phyloP scores from a whole-genome alignment of 2,329 filamentous ascomycete genomes.

The Ilyonectria sp. region DNA sequence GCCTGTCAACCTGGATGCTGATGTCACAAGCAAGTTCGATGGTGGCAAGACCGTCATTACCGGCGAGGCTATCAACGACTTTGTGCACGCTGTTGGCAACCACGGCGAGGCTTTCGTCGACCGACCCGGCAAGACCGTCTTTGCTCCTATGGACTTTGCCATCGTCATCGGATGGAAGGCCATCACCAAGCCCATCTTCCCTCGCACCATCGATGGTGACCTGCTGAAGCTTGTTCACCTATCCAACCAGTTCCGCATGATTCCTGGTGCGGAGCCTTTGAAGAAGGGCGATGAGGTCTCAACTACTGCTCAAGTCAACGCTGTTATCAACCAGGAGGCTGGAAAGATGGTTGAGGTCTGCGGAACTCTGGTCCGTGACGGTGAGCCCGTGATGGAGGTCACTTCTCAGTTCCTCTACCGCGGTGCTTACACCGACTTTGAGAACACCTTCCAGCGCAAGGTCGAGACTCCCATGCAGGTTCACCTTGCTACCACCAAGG shows the following conservation, averaged over 20 bases:
- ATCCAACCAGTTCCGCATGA: slow-evolving; percentile 98
- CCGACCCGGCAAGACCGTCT: slow-evolving; percentile 92
- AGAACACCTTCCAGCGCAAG: slow-evolving; percentile 99
- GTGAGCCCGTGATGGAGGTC: slow-evolving; percentile 94
- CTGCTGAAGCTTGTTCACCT: slow-evolving; percentile 96
- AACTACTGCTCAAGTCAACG: slow-evolving; percentile 96
- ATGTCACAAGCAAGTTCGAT: slow-evolving; percentile 90
- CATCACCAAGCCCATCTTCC: slow-evolving; percentile 99
- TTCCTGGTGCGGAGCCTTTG: slow-evolving; percentile 92
- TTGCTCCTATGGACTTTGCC: slow-evolving; percentile 98
- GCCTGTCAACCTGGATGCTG: slow-evolving; percentile 83
- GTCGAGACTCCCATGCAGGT: slow-evolving; percentile 95
- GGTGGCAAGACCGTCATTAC: slow-evolving; percentile 91
- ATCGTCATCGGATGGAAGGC: slow-evolving; percentile 99
- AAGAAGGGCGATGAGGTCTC: slow-evolving; percentile 96
- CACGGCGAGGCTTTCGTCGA: slow-evolving; percentile 98
- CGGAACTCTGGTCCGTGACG: slow-evolving; percentile 90
- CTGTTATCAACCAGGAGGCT: slow-evolving; percentile 97
- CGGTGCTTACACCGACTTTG: slow-evolving; percentile 90
- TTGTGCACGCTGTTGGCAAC: slow-evolving; percentile 98
- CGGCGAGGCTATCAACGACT: slow-evolving; percentile 95
- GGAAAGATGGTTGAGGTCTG: slow-evolving; percentile 99
- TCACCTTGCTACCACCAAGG: slow-evolving; percentile 88
- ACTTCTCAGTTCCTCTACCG: slow-evolving; percentile 99
- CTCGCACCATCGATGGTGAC: slow-evolving; percentile 94